These are phyloP conservation scores for Entomortierella chlamydospora DNA, from an alignment of 192 early-diverging fungal genomes.

Conservation along the genomic window DNA sequence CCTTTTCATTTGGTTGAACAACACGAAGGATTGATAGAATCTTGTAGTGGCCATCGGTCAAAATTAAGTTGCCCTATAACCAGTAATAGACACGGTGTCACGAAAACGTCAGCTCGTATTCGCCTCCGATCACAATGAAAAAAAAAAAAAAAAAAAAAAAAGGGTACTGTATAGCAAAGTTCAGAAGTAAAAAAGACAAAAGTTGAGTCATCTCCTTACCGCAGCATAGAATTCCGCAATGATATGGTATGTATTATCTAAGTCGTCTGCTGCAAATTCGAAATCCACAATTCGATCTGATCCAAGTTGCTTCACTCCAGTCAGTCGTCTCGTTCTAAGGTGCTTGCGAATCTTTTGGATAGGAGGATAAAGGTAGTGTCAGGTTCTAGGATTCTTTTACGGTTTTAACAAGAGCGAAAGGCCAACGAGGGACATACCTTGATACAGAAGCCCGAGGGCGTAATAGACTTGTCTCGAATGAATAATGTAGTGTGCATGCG, in stretches of 20 bases:
- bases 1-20: constrained; percentile 83
- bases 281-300: constrained; percentile 94
- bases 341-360: constrained; percentile 84
- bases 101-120: too few species aligned
- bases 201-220: constrained; percentile 54
- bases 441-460: constrained; percentile 87
- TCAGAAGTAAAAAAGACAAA: background rate
- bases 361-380: background rate
- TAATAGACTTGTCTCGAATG: constrained; percentile 85
- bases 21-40: constrained; percentile 89
- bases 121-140: background rate
- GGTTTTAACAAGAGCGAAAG: too few species aligned
- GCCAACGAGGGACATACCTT: constrained; percentile 62
- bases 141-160: background rate
- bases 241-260: constrained; percentile 73
- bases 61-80: constrained; percentile 90
- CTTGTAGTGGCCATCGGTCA: constrained; percentile 88
- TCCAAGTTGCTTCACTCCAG: constrained; percentile 85
- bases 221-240: constrained; percentile 85
- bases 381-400: background rate
- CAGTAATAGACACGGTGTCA: background rate
- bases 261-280: constrained; percentile 81
- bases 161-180: too few species aligned
- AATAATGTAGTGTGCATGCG: constrained; percentile 94
- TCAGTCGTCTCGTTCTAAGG: constrained; percentile 83